Conservation (phyloP, 78 protist genomes). For the Isochrysis galbana region DNA sequence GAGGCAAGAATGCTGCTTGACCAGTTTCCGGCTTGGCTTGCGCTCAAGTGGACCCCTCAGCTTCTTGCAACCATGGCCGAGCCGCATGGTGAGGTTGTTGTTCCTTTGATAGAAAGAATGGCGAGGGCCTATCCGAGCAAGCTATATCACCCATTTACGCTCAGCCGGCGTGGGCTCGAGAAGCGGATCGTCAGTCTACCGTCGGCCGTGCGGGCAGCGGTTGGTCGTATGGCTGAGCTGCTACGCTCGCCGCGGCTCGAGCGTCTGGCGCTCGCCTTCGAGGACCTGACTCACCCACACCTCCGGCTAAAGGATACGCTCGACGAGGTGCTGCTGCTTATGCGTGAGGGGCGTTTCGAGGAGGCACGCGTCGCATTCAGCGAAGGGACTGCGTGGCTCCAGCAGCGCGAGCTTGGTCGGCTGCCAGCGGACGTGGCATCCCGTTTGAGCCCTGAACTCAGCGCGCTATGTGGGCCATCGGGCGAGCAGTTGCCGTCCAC, state of each 20-base stretch:
- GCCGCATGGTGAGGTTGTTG: background rate
- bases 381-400: background rate
- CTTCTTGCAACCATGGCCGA: background rate
- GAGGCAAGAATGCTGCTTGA: background rate
- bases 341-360: background rate
- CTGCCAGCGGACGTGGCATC: background rate
- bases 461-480: background rate
- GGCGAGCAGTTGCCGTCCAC: background rate
- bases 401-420: background rate
- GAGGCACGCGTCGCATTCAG: background rate
- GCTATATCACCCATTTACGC: background rate
- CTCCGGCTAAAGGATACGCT: background rate
- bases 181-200: background rate
- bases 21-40: background rate
- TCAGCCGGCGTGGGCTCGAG: too few species aligned
- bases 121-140: background rate
- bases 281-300: conserved; percentile 14
- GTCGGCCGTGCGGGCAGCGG: background rate
- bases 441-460: background rate
- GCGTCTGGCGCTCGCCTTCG: background rate
- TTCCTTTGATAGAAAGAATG: background rate
- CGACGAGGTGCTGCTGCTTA: too few species aligned
- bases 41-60: background rate
- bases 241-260: background rate
- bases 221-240: background rate